These are phyloP conservation scores for Benincasa hispida DNA, from an alignment of 306 rosid species.

Conservation along the genomic window DNA sequence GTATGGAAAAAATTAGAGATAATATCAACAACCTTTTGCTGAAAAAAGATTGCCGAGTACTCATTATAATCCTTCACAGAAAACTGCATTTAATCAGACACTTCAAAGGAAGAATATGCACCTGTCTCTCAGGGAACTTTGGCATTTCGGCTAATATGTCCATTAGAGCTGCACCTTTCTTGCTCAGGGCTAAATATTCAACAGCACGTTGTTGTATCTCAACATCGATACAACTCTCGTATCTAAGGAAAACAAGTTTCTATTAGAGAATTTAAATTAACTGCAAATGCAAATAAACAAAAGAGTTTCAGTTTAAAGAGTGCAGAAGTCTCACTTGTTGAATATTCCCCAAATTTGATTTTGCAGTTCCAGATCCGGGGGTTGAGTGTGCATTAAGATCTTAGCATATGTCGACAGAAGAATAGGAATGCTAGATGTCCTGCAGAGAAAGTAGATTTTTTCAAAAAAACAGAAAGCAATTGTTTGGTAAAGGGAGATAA, in stretches of 20 bases:
- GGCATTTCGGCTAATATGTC: conserved; percentile 98
- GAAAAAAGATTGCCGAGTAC: neutral
- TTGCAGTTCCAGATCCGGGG: conserved; percentile 93
- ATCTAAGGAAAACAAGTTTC: conserved; percentile 34
- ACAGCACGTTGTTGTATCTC: conserved; percentile 99
- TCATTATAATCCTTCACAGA: neutral
- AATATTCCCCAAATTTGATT: conserved; percentile 92
- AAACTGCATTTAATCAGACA: conserved; percentile 8
- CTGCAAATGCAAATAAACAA: neutral
- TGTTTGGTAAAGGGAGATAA: neutral
- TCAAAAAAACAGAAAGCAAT: conserved; percentile 11
- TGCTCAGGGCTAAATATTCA: conserved; percentile 83
- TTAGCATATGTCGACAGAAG: conserved; percentile 97
- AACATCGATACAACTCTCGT: conserved; percentile 95
- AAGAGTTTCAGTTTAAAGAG: conserved; percentile 9
- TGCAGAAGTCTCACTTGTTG: conserved; percentile 59
- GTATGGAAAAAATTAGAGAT: conserved; percentile 8
- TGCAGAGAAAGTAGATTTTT: conserved; percentile 32
- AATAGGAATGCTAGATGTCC: conserved; percentile 74
- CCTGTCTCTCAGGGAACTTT: conserved; percentile 98
- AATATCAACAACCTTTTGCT: neutral
- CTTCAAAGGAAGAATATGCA: conserved; percentile 18
- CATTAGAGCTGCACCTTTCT: conserved; percentile 78
- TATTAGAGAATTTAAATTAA: conserved; percentile 16
- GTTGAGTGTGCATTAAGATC: conserved; percentile 93